Evolutionary conservation across 2,329 filamentous ascomycete genomes (phyloP), one percentile per base, ranked within the genome.

Genomic region (Aaosphaeria arxii): DNA sequence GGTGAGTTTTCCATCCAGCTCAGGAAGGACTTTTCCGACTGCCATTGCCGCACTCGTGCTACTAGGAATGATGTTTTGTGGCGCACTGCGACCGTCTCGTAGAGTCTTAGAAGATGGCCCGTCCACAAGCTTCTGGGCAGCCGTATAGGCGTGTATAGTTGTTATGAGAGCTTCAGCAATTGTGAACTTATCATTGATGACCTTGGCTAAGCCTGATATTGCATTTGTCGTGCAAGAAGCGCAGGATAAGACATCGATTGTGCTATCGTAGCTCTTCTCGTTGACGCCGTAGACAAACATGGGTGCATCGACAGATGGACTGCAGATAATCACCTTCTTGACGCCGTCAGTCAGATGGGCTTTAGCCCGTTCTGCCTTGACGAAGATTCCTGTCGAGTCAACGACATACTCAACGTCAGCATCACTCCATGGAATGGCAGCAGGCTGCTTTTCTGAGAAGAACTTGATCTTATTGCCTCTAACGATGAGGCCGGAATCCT

Each of bases 231-330:
- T 99, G 90, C 94, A 97, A 66, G 94, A 97, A 67, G 94, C 94
- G 83, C 97, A 97, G 80, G 94, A 97, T 81, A 97, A 89, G 76
- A 99, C 87, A 68, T 90, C 80, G 76, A 94, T 84, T 74, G 88
- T 88, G 74, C 87, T 85, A 76, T 89, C 92, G 87, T 97, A 97
- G 68, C 77, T 82, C 76, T 91, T 84, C 79, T 97, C 82, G 85
- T 97, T 99, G 81, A 99, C 94, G 74, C 94, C 94, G 86, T 96
- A 95, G 74, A 99, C 94, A 85, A 95, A 99, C 94, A 99, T 99
- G 74, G 92, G 92, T 71, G 94, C 94, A 81, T 99, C 94, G 63
- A 88, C 87, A 56, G 89, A 95, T 68, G 89, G 89, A 70, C 89
- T 89, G 63, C 89, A 94, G 83, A 92, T 81, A 71, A 80, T 74